A percentile compares a stretch with the other conserved stretches of the same genome.
phyloP scores from a whole-genome alignment of 164 flowering plant genomes.

The Tinospora cordifolia region DNA sequence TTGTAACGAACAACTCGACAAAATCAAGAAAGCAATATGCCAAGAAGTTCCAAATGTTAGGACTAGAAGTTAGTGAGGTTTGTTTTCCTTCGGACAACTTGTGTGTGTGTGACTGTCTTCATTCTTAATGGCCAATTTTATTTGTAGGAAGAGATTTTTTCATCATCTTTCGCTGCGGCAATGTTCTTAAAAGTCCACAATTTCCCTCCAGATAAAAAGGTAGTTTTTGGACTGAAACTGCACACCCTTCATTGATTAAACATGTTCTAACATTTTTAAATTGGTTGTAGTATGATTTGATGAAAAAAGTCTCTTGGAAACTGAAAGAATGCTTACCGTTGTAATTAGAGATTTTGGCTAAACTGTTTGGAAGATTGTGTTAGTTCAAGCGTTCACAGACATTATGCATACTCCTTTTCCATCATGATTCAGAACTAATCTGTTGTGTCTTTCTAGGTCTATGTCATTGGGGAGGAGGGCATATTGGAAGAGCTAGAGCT shows the following conservation, averaged over 20 bases:
- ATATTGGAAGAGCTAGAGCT: constrained; percentile 76
- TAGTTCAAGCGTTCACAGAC: not conserved
- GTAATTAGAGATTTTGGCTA: not conserved
- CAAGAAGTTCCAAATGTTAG: constrained; percentile 61
- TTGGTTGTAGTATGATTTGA: not conserved
- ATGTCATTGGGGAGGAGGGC: constrained; percentile 88
- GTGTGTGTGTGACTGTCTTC: not conserved
- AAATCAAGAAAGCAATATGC: constrained; percentile 76
- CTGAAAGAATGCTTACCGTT: not conserved
- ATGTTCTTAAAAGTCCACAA: constrained; percentile 72
- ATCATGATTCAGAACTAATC: not conserved
- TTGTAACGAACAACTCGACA: constrained; percentile 82
- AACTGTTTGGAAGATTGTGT: not conserved
- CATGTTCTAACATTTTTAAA: not conserved
- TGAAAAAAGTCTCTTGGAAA: not conserved
- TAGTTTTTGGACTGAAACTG: constrained; percentile 11
- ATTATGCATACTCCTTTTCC: not conserved
- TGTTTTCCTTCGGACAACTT: not conserved
- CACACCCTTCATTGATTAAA: not conserved
- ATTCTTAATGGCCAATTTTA: not conserved
- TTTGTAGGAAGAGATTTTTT: constrained; percentile 84
- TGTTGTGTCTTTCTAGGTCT: constrained; percentile 43
- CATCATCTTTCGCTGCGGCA: constrained; percentile 95
- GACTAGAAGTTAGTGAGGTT: constrained; percentile 70
- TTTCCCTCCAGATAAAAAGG: constrained; percentile 82